Base-by-base conservation (phyloP, 1,139 yeast species). In the Protomyces lactucae-debilis region DNA sequence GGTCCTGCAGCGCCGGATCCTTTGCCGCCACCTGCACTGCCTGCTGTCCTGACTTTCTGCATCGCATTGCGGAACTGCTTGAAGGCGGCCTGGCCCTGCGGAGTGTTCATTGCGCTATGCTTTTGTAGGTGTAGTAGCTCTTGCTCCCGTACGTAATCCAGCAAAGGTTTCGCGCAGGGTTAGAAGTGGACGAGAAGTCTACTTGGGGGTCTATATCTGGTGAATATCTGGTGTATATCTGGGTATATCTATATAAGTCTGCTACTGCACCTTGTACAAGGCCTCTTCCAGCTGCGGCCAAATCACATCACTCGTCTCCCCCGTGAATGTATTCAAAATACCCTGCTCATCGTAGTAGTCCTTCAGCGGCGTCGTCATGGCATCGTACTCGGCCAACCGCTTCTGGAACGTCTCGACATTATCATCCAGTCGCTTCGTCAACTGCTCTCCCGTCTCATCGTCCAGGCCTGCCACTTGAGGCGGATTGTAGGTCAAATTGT, bases 401-500 rank as follows among this genome's bases (percentile, higher is more conserved):
- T 81, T 80, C 68, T 81, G 82, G 72, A 90, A 87, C 1, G 87
- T 87, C 67, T 80, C 86, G 64, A 87, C 98, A 76, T 93, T 93
- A 79, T 93, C 99, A 75, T 93, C 99, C 55, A 97, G 89, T 84
- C 99, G 90, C 82, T 92, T 98, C 70, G 92, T 87, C 76, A 93
- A 84, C 63, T 96, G 87, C 80, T 93, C 99, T 72, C 99, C 99
- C 69, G 98, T 89, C 73, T 87, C 70, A 73, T 93, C 99, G 76
- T 93, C 99, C 72, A 80, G 87, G 97, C 92, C 90, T 57, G 83
- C 88, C 74, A 80, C 84, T 87, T 93, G 93, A 78, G 99, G 99
- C 69, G 99, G 68, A 73, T 61, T 61, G 40, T 61, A 61, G 28
- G 55, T 52, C 28, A 52, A 45, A 55, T 61, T 61, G 65, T 61